Evolutionary conservation across 1,284 basidiomycete genomes (phyloP).

Genomic region (Apiotrichum brassicae): DNA sequence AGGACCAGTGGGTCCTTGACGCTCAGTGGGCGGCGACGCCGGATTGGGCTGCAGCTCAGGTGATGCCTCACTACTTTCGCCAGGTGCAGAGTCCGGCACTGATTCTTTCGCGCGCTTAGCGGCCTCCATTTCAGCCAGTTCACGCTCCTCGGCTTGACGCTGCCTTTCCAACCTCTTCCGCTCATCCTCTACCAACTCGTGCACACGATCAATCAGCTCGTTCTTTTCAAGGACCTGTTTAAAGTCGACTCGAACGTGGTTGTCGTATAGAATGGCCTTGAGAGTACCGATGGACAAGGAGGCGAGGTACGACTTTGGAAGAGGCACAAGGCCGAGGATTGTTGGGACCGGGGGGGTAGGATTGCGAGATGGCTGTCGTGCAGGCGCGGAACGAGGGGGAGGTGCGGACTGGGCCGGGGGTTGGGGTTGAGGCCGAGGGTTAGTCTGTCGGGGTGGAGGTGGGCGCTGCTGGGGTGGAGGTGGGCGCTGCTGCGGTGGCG

Average conservation of each 20-base stretch:
- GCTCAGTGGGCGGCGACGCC: background rate
- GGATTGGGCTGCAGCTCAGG: conserved; percentile 4
- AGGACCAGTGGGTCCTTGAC: conserved; percentile 30
- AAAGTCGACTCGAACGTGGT: conserved; percentile 47
- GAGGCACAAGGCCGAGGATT: conserved; percentile 60
- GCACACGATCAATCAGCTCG: conserved; percentile 65
- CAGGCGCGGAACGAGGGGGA: background rate
- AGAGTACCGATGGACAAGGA: conserved; percentile 60
- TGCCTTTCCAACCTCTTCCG: conserved; percentile 46
- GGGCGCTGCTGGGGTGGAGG: conserved; percentile 9
- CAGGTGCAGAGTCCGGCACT: too few relatives aligned
- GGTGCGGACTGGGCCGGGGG: background rate
- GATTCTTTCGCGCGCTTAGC: background rate
- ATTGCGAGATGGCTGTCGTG: conserved; percentile 2
- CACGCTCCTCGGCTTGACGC: conserved; percentile 43
- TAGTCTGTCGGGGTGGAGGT: conserved; percentile 5
- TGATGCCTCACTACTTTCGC: conserved; percentile 1
- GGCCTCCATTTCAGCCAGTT: conserved; percentile 12
- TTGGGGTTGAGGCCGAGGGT: conserved; percentile 3
- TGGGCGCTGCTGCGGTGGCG: background rate
- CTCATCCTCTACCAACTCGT: conserved; percentile 61
- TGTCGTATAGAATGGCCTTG: conserved; percentile 66
- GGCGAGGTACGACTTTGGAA: conserved; percentile 55
- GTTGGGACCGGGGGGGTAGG: conserved; percentile 48
- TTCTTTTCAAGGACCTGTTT: conserved; percentile 49